Conservation (phyloP, 306 rosid species). For the Lablab purpureus region DNA sequence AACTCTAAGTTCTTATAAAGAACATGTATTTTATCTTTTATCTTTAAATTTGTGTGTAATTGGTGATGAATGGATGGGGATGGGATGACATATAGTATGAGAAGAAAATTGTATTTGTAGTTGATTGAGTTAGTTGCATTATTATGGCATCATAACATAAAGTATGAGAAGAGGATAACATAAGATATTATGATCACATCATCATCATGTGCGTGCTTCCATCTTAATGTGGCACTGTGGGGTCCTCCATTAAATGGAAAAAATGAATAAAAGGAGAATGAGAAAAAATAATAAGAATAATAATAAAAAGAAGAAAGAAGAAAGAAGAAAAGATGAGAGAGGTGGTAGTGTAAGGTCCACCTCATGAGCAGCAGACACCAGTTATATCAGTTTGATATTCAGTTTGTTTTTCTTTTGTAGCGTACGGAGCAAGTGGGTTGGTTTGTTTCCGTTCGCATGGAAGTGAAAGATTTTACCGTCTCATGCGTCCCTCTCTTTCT, state of each 20-base stretch:
- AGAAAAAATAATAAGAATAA: too few species aligned
- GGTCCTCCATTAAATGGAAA: conserved; percentile 3
- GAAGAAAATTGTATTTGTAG: too few species aligned
- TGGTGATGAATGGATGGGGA: conserved; percentile 33
- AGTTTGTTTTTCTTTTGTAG: conserved; percentile 58
- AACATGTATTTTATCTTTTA: too few species aligned
- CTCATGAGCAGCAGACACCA: conserved; percentile 50
- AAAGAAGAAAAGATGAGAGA: conserved; percentile 7
- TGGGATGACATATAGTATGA: too few species aligned
- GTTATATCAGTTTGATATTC: conserved; percentile 54
- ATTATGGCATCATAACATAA: conserved; percentile 39
- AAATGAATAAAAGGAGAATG: too few species aligned
- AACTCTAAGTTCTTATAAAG: too few species aligned
- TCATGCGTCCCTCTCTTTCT: not conserved
- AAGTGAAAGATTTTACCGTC: conserved; percentile 44
- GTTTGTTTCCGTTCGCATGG: conserved; percentile 37
- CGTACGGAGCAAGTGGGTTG: conserved; percentile 58
- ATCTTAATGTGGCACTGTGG: conserved; percentile 38
- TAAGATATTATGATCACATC: conserved; percentile 47
- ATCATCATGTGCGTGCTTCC: conserved; percentile 49
- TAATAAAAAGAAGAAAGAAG: not conserved
- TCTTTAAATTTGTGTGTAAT: too few species aligned
- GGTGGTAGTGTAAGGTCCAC: conserved; percentile 50
- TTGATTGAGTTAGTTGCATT: conserved; percentile 35
- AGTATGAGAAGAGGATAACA: conserved; percentile 38